Base-by-base conservation (phyloP, 2,329 filamentous ascomycete species). In the Alternaria sp. region DNA sequence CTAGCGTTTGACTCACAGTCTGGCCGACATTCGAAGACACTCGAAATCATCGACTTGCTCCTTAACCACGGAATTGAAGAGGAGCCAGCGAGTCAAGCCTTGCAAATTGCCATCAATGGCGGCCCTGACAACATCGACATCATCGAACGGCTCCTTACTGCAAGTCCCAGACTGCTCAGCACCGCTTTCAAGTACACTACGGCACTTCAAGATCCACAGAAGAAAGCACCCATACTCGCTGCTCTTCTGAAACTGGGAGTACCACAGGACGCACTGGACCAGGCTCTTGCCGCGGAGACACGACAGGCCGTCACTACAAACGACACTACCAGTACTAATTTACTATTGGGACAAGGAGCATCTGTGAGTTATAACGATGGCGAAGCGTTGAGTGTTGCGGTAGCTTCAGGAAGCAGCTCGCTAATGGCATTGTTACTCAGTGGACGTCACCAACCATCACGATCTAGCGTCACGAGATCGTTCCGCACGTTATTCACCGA, bases 321-420 rank as follows among this genome's bases (percentile, higher is more conserved):
- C 42, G 67, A 72, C 39, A 61, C 63, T n/a, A 69, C 60, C 7
- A 68, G 71, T 46, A 59, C 72, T 1, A 62, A 66, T 39, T 56
- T 77, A 44, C 68, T 77, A 5, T 58, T 76, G 31, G 60, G 66
- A 21, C 60, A 75, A 44, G 73, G 73, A 61, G 74, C 72, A 58
- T 72, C 72, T 62, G 79, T 85, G 56, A 82, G 86, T 63, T 79
- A 81, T 65, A 80, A 83, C 36, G 72, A 82, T 48, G 87, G 86
- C 6, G 78, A 85, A 66, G 82, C 84, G 2, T 71, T 89, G 6
- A 81, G 82, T 52, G 76, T 81, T 49, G 85, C 86, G 2, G 83
- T 86, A 1, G 81, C 81, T 1, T 81, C 79, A 41, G 85, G 82
- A 6, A 81, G 86, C 48, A 70, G 78, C 5, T 76, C 78, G 11